Conservation (phyloP, 768 basidiomycete genomes). For the Auricularia heimuer region DNA sequence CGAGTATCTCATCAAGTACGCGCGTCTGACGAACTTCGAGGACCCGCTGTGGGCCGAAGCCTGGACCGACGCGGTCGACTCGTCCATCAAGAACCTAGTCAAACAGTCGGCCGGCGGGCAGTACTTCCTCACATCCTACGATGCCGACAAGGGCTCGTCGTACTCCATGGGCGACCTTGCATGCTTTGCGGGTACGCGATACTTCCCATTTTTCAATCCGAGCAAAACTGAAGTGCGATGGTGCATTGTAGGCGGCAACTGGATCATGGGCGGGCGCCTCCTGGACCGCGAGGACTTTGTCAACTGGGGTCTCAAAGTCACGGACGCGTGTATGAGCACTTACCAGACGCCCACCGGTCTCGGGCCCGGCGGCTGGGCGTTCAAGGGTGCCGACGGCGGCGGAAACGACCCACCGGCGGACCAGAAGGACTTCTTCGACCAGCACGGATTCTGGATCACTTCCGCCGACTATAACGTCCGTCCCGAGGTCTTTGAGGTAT, state of each 20-base stretch:
- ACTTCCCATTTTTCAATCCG: neutral
- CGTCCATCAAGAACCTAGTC: constrained; percentile 47
- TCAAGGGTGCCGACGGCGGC: constrained; percentile 21
- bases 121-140: constrained; percentile 59
- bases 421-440: constrained; percentile 43
- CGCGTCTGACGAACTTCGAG: constrained; percentile 57
- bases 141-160: constrained; percentile 36
- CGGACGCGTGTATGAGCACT: constrained; percentile 74
- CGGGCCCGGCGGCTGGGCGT: constrained; percentile 59
- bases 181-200: constrained; percentile 42
- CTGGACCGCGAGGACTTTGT: constrained; percentile 64
- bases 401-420: constrained; percentile 22
- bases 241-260: constrained; percentile 43
- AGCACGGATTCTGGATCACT: constrained; percentile 55
- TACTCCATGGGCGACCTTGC: constrained; percentile 58
- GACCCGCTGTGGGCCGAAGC: constrained; percentile 54
- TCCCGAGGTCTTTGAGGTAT: constrained; percentile 71
- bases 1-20: constrained; percentile 66
- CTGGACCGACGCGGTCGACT: constrained; percentile 63
- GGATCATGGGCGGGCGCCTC: constrained; percentile 60
- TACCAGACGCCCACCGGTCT: constrained; percentile 70
- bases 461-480: constrained; percentile 48
- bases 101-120: constrained; percentile 59
- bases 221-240: neutral
- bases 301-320: constrained; percentile 46